Evolutionary conservation across 2,329 filamentous ascomycete species (phyloP), one percentile per base, ranked within the genome.

Genomic region (Stagonosporopsis cucurbitacearum): DNA sequence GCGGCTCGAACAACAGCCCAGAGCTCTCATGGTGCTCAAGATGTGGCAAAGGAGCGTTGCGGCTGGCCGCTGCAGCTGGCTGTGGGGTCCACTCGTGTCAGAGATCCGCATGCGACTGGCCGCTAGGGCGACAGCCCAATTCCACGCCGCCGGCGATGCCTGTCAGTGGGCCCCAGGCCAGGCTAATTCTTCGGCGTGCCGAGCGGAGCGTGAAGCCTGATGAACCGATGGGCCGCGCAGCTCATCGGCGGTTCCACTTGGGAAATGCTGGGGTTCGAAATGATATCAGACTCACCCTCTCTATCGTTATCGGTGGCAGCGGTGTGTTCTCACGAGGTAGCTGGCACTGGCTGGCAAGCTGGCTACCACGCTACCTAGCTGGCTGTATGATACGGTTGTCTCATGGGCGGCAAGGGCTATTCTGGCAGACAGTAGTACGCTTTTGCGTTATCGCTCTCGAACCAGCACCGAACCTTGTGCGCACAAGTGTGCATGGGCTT

Each of bases 401-500:
- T 45, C 35, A 42, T 15, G 52, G 40, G 54, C 59, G 35, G 40
- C 25, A 15, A 40, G 51, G 25, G 40, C 58, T 53, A 46, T 55
- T 52, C 48, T 43, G 23, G 57, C 46, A 36, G 39, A 32, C 30
- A n/a, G 30, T 32, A 47, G 30, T 30, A 55, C 50, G 22, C 57
- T 54, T 33, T 54, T 54, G 62, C 58, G 53, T 39, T 63, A 52
- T 56, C 43, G 39, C 42, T 23, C 30, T 40, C 51, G 48, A 56
- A 32, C 67, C 65, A 69, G 65, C 60, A 58, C 50, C 59, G 33
- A 41, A 49, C 46, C 50, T 57, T 59, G 54, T 63, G 48, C 54
- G 54, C 39, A 59, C 58, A 57, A 63, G 62, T 60, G 62, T 67
- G 69, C 67, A 69, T 58, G 63, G 68, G 70, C 68, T 58, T 71